phyloP scores from a whole-genome alignment of 1,284 basidiomycete species.

The Papiliotrema terrestris region DNA sequence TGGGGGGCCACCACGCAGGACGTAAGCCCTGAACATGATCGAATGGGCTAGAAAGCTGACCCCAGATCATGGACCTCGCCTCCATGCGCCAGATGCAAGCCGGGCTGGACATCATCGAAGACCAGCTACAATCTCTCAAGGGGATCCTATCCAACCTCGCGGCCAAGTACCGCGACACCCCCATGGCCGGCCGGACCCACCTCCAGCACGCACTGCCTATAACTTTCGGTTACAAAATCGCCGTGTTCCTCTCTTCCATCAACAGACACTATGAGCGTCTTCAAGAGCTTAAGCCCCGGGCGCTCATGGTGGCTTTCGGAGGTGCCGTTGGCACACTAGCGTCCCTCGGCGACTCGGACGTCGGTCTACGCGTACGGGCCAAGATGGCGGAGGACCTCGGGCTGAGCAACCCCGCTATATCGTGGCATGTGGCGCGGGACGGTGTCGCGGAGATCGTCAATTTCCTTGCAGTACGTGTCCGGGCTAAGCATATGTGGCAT shows the following conservation, averaged over 20 bases:
- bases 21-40: not conserved
- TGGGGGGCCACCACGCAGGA: not conserved
- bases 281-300: conserved; percentile 3
- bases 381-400: conserved; percentile 1
- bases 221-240: conserved; percentile 11
- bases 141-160: conserved; percentile 2
- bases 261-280: conserved; percentile 9
- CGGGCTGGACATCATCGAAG: conserved; percentile 6
- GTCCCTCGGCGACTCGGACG: conserved; percentile 1
- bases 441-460: conserved; percentile 6
- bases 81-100: conserved; percentile 5
- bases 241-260: conserved; percentile 5
- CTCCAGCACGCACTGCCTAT: conserved; percentile 11
- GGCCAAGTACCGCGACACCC: conserved; percentile 3
- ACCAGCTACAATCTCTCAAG: conserved; percentile 2
- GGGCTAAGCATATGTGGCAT: too few species aligned
- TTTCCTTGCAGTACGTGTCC: conserved; percentile 4
- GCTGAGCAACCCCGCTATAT: conserved; percentile 6
- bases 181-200: conserved; percentile 9
- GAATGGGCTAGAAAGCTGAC: not conserved
- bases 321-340: conserved; percentile 8
- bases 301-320: conserved; percentile 3
- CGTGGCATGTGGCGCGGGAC: conserved; percentile 8
- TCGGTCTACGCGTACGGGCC: not conserved
- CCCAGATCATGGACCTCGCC: conserved; percentile 7